Evolutionary conservation across 1,284 basidiomycete species (phyloP).

Genomic region (Flammula alnicola): DNA sequence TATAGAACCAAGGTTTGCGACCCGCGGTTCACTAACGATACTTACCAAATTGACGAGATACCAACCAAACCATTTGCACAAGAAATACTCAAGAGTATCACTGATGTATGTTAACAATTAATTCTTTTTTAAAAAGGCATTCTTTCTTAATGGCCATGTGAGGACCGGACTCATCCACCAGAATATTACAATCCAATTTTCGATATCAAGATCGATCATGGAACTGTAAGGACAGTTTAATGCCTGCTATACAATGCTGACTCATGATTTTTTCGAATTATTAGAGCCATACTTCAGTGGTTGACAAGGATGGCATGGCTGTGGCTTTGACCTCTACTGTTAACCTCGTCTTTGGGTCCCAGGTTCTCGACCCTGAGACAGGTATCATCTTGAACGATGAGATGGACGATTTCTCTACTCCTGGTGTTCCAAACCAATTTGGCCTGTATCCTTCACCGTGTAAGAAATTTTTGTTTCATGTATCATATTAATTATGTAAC

Average conservation of each 20-base stretch:
- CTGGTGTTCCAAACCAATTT: constrained; percentile 81
- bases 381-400: constrained; percentile 93
- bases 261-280: constrained; percentile 6
- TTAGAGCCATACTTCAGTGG: constrained; percentile 81
- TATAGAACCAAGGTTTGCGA: constrained; percentile 82
- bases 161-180: constrained; percentile 81
- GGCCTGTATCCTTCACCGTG: constrained; percentile 87
- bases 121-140: not conserved
- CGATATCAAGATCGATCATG: constrained; percentile 81
- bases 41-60: constrained; percentile 65
- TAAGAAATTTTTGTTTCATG: constrained; percentile 37
- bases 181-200: constrained; percentile 87
- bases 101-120: constrained; percentile 65
- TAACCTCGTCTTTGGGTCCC: constrained; percentile 87
- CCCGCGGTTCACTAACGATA: constrained; percentile 64
- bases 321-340: constrained; percentile 88
- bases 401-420: constrained; percentile 91
- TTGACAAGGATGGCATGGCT: constrained; percentile 86
- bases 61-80: constrained; percentile 74
- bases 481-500: constrained; percentile 6
- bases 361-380: constrained; percentile 82
- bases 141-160: constrained; percentile 12
- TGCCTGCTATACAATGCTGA: not conserved
- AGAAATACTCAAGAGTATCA: constrained; percentile 67
- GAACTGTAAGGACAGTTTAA: constrained; percentile 64